phyloP scores from a whole-genome alignment of 306 rosid species.

The Neltuma alba region DNA sequence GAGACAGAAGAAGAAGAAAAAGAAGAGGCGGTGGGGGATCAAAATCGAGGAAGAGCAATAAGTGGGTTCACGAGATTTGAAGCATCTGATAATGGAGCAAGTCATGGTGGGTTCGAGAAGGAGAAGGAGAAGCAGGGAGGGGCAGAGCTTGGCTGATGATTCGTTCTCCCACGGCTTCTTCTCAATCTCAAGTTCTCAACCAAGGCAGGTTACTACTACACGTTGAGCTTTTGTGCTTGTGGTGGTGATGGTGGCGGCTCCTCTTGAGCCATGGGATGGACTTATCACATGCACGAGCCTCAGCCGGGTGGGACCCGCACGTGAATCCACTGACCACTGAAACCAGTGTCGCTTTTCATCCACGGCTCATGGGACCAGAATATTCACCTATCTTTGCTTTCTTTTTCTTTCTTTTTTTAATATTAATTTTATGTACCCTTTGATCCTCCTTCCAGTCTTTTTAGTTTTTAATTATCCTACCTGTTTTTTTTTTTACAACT shows the following conservation, averaged over 20 bases:
- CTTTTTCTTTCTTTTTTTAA: no score
- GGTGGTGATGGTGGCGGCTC: constrained; percentile 30
- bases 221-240: not conserved
- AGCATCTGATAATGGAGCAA: constrained; percentile 4
- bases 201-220: not conserved
- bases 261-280: no score
- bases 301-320: constrained; percentile 6
- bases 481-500: no score
- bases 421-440: no score
- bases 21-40: constrained; percentile 27
- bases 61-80: constrained; percentile 23
- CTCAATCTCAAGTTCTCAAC: not conserved
- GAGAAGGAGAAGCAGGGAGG: not conserved
- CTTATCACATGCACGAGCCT: constrained; percentile 30
- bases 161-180: not conserved
- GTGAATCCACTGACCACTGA: not conserved
- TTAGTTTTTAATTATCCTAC: no score
- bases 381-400: no score
- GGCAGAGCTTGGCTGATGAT: not conserved
- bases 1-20: constrained; percentile 14
- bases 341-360: not conserved
- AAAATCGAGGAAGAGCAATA: constrained; percentile 9
- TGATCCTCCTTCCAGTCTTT: no score
- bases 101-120: not conserved
- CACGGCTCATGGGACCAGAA: not conserved